phyloP scores from a whole-genome alignment of 768 basidiomycete species.

The Tylopilus felleus region DNA sequence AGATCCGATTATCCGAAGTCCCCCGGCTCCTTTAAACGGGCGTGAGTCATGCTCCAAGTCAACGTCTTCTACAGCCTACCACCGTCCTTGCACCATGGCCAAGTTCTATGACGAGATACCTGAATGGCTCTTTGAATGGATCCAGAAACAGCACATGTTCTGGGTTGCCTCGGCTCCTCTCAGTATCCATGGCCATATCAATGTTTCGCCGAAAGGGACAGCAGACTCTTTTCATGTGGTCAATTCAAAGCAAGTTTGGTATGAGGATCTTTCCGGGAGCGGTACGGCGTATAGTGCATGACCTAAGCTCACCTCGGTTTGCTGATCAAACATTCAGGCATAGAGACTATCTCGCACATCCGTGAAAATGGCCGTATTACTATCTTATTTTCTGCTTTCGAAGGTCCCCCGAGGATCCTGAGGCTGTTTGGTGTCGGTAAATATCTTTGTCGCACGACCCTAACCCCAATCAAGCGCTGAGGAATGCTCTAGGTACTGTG shows the following conservation, averaged over 20 bases:
- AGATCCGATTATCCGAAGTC: no score
- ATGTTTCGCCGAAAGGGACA: conserved; percentile 66
- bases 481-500: conserved; percentile 42
- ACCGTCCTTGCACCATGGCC: conserved; percentile 40
- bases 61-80: no score
- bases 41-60: no score
- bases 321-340: conserved; percentile 30
- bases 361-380: conserved; percentile 63
- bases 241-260: conserved; percentile 57
- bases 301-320: no score
- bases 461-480: neutral
- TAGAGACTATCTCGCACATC: conserved; percentile 60
- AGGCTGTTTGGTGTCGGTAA: conserved; percentile 55
- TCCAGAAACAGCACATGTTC: conserved; percentile 61
- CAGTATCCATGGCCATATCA: conserved; percentile 53
- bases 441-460: no score
- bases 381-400: conserved; percentile 57
- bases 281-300: no score
- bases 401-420: conserved; percentile 55
- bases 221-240: conserved; percentile 60
- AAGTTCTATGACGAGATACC: conserved; percentile 59
- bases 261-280: conserved; percentile 61
- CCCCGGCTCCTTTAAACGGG: no score
- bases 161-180: conserved; percentile 71
- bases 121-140: conserved; percentile 52